A percentile compares a stretch with the other conserved stretches of the same genome.
These are phyloP conservation scores for Tylopilus rubrobrunneus DNA, from an alignment of 768 basidiomycete genomes.

Conservation along the genomic window DNA sequence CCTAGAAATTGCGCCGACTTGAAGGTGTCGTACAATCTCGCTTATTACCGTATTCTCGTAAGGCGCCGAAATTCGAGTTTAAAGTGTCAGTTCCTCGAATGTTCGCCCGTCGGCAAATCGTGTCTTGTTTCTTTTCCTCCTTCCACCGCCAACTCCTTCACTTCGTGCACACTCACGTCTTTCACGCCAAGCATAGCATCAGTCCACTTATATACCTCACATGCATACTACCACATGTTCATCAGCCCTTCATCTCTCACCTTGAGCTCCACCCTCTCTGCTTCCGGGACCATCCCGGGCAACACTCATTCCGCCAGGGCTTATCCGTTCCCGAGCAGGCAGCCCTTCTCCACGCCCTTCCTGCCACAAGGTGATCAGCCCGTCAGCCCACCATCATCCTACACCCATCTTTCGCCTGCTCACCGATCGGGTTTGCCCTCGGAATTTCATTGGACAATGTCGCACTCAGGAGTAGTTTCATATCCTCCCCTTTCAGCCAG, in stretches of 20 bases:
- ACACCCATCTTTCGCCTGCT: neutral
- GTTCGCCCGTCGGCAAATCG: slow-evolving; percentile 6
- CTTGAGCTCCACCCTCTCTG: slow-evolving; percentile 13
- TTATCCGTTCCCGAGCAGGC: slow-evolving; percentile 11
- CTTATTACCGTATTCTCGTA: slow-evolving; percentile 18
- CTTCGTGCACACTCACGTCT: slow-evolving; percentile 19
- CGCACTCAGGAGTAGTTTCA: neutral
- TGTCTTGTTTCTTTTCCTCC: slow-evolving; percentile 12
- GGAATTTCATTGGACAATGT: slow-evolving; percentile 1
- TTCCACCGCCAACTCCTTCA: slow-evolving; percentile 11
- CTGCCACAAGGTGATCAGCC: slow-evolving; percentile 7
- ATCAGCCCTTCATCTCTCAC: slow-evolving; percentile 17
- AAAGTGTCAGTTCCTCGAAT: neutral
- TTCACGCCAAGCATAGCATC: slow-evolving; percentile 20
- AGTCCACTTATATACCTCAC: slow-evolving; percentile 19
- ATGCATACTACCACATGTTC: slow-evolving; percentile 30
- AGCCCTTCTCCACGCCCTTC: slow-evolving; percentile 18
- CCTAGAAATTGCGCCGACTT: slow-evolving; percentile 6
- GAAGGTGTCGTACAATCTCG: slow-evolving; percentile 18
- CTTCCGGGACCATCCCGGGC: slow-evolving; percentile 8
- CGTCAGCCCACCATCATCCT: slow-evolving; percentile 1
- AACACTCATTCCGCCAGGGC: slow-evolving; percentile 5
- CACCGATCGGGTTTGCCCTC: slow-evolving; percentile 1
- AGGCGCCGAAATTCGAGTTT: neutral
- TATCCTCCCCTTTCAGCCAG: neutral